Evolutionary conservation across 1,284 basidiomycete genomes (phyloP).

Genomic region (Rhodotorula sp.): DNA sequence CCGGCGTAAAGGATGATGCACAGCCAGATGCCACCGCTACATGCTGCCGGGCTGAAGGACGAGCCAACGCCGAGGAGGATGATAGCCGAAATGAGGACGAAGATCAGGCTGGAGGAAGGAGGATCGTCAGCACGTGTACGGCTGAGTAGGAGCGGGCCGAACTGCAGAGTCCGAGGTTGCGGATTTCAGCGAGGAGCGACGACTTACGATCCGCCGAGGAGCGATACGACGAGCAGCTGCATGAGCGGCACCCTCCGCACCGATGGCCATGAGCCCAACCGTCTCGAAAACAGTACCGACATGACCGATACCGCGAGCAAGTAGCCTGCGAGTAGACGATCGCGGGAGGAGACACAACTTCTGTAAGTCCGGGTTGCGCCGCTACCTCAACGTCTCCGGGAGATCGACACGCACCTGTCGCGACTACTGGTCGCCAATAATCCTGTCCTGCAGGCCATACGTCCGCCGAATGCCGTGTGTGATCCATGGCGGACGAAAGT

Average conservation of each 20-base stretch:
- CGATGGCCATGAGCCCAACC: conserved; percentile 2
- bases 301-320: conserved; percentile 9
- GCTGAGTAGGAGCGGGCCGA: too few species aligned
- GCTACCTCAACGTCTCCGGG: neutral
- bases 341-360: neutral
- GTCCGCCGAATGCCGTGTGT: neutral
- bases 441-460: conserved; percentile 25
- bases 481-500: neutral
- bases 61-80: conserved; percentile 53
- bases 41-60: conserved; percentile 46
- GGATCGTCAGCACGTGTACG: too few species aligned
- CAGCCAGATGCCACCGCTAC: conserved; percentile 50
- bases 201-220: conserved; percentile 19
- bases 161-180: too few species aligned
- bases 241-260: conserved; percentile 45
- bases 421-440: conserved; percentile 13
- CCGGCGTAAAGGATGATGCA: conserved; percentile 52
- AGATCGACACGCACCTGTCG: conserved; percentile 8
- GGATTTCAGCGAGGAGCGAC: neutral
- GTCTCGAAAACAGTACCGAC: conserved; percentile 1
- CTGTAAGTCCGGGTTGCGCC: too few species aligned
- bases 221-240: conserved; percentile 9
- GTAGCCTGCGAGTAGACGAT: neutral
- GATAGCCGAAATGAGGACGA: conserved; percentile 50
- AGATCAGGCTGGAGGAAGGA: conserved; percentile 44